phyloP scores from a whole-genome alignment of 768 basidiomycete genomes.

The Amanita molliuscula region DNA sequence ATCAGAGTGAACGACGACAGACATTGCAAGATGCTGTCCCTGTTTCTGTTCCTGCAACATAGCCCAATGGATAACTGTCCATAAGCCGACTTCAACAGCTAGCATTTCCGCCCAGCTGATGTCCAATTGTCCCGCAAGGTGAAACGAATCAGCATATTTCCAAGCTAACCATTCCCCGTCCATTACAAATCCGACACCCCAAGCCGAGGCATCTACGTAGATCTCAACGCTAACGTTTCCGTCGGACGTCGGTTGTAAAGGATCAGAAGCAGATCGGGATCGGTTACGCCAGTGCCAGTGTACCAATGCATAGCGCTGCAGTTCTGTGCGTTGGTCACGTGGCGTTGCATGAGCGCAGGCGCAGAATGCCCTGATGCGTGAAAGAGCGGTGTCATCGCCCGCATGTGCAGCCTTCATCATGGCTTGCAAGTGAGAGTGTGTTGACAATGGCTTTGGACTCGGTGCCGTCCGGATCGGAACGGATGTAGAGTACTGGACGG shows the following conservation, averaged over 20 bases:
- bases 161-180: conserved; percentile 1
- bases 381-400: neutral
- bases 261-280: neutral
- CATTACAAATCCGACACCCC: conserved; percentile 5
- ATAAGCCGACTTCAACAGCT: conserved; percentile 25
- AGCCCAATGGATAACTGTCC: conserved; percentile 13
- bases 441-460: neutral
- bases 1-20: neutral
- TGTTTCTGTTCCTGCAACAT: neutral
- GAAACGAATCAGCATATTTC: neutral
- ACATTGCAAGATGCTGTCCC: neutral
- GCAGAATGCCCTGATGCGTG: neutral
- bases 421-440: neutral
- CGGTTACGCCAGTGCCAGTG: conserved; percentile 3
- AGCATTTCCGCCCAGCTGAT: conserved; percentile 36
- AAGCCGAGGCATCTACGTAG: conserved; percentile 2
- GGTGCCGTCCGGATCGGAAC: neutral
- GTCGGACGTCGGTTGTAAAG: neutral
- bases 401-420: conserved; percentile 1
- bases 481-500: neutral
- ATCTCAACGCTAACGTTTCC: neutral
- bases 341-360: neutral
- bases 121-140: conserved; percentile 1
- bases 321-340: conserved; percentile 1
- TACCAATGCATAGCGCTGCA: conserved; percentile 1